phyloP scores from a whole-genome alignment of 768 basidiomycete genomes.

The Russula olivacea region DNA sequence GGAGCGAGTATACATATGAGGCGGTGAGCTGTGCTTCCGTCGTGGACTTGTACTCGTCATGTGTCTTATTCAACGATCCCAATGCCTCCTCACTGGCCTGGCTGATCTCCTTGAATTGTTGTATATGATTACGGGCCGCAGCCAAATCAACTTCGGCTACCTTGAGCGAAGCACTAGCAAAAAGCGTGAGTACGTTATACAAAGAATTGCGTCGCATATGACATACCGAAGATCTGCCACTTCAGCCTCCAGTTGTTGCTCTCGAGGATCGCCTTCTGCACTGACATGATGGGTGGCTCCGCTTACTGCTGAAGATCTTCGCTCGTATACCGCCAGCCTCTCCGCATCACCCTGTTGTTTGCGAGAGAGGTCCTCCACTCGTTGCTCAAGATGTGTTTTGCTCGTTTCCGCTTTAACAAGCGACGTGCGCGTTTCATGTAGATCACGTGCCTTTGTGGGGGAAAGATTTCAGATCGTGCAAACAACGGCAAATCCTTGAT shows the following conservation, averaged over 20 bases:
- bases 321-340: conserved; percentile 68
- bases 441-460: conserved; percentile 47
- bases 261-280: conserved; percentile 50
- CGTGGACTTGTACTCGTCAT: conserved; percentile 72
- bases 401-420: conserved; percentile 70
- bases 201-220: too few relatives aligned
- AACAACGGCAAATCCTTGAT: conserved; percentile 1
- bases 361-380: conserved; percentile 50
- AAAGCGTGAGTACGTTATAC: too few relatives aligned
- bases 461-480: not conserved
- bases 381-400: conserved; percentile 72
- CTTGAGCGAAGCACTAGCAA: too few relatives aligned
- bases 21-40: conserved; percentile 65
- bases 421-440: conserved; percentile 62
- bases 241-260: conserved; percentile 57
- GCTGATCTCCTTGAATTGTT: conserved; percentile 64
- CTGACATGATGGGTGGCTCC: conserved; percentile 32
- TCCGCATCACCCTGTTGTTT: conserved; percentile 74
- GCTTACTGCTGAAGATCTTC: conserved; percentile 35
- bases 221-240: conserved; percentile 41
- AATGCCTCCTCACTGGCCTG: conserved; percentile 77
- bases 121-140: conserved; percentile 40
- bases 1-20: too few relatives aligned
- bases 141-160: conserved; percentile 72
- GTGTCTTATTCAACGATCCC: conserved; percentile 58